phyloP scores from a whole-genome alignment of 768 basidiomycete species.

The Pleurotus eryngii region DNA sequence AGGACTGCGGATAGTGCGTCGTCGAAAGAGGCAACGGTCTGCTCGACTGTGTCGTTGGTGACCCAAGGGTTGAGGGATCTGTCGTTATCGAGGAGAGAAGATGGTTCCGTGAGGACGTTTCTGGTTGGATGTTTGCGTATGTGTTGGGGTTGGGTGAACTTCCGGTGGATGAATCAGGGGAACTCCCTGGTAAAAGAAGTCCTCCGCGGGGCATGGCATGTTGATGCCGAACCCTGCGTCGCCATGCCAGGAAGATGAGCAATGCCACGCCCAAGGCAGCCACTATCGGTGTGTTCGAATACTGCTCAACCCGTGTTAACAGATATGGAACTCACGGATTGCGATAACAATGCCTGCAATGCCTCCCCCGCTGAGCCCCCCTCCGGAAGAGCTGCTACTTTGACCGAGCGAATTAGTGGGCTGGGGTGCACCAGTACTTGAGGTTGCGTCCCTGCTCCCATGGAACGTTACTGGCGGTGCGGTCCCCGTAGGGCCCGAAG shows the following conservation, averaged over 20 bases:
- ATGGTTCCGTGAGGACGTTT: conserved; percentile 2
- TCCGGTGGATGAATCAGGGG: not conserved
- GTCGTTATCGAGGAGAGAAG: conserved; percentile 5
- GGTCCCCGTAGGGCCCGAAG: conserved; percentile 8
- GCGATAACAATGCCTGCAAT: conserved; percentile 18
- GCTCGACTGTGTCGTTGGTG: not conserved
- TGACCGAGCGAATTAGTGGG: not conserved
- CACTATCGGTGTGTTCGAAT: conserved; percentile 1
- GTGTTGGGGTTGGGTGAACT: not conserved
- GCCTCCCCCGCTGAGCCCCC: conserved; percentile 15
- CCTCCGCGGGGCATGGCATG: not conserved
- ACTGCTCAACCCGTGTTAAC: not conserved
- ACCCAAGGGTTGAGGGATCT: not conserved
- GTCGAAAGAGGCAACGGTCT: not conserved
- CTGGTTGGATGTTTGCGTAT: not conserved
- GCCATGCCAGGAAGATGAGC: conserved; percentile 5
- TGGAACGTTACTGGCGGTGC: conserved; percentile 2
- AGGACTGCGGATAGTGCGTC: conserved; percentile 4
- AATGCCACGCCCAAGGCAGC: not conserved
- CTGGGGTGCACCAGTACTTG: not conserved
- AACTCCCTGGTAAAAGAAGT: not conserved
- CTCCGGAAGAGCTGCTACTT: not conserved
- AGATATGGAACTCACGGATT: conserved; percentile 9
- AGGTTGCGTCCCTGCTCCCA: not conserved
- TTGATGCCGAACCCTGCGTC: conserved; percentile 2